Conservation (phyloP, 768 basidiomycete genomes). For the Cystobasidium onofrii region DNA sequence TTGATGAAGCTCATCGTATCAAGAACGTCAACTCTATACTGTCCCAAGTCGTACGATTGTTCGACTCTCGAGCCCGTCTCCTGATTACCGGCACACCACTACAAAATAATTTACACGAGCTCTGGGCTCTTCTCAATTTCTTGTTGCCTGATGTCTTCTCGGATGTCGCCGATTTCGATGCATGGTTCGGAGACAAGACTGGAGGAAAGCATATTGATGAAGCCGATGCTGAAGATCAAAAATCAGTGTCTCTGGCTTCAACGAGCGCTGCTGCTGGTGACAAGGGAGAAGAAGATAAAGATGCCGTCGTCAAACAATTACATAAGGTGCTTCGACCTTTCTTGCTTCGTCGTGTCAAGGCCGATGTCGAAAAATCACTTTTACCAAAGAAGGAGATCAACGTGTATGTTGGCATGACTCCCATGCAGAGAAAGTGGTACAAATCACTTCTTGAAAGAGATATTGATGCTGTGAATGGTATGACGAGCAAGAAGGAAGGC, state of each 20-base stretch:
- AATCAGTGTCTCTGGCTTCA: not conserved
- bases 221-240: slow-evolving; percentile 9
- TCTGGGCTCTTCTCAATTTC: slow-evolving; percentile 69
- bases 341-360: slow-evolving; percentile 84
- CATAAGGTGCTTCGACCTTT: slow-evolving; percentile 96
- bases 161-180: slow-evolving; percentile 80
- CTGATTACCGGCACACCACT: slow-evolving; percentile 95
- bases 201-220: slow-evolving; percentile 26
- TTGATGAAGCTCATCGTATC: slow-evolving; percentile 98
- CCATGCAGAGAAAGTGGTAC: slow-evolving; percentile 99
- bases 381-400: slow-evolving; percentile 98
- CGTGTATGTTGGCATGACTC: slow-evolving; percentile 90
- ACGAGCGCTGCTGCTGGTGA: not conserved
- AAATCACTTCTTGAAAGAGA: slow-evolving; percentile 91
- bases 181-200: slow-evolving; percentile 69
- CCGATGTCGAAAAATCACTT: slow-evolving; percentile 91
- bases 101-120: slow-evolving; percentile 87
- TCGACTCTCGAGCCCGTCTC: slow-evolving; percentile 76
- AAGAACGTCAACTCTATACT: slow-evolving; percentile 97
- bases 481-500: slow-evolving; percentile 95
- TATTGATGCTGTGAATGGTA: slow-evolving; percentile 95
- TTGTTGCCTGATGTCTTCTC: slow-evolving; percentile 95
- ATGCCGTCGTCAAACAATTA: slow-evolving; percentile 85
- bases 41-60: slow-evolving; percentile 84
- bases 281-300: slow-evolving; percentile 53